Base-by-base conservation (phyloP, 1,284 basidiomycete genomes). In the Microstroma glucosiphilum region DNA sequence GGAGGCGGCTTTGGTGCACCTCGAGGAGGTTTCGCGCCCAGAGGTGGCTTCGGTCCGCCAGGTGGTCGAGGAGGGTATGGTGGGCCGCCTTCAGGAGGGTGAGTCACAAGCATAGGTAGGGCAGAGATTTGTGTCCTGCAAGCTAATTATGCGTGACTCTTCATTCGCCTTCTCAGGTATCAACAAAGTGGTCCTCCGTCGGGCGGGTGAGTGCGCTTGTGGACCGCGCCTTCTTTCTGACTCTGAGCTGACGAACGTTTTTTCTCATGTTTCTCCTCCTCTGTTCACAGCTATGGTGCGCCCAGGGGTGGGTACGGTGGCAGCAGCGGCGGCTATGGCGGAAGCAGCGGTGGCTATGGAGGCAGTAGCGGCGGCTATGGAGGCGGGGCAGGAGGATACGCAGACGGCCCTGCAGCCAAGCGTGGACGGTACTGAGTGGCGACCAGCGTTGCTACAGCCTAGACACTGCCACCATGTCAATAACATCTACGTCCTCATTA, bases 61-160 rank as follows among this genome's bases (percentile, higher is more conserved):
- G 40, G 3, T 26, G 49, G 30, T 51, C 43, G 58, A 19, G 58
- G 58, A 21, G 58, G 58, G 15, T 59, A 59, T 26, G 42, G 57
- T 17, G 41, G 23, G 11, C 46, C 46, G 30, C 30, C 30, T 9
- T 37, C 30, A 37, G 30, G 30, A 37, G 30, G 30, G 30, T 37
- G 9, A 37, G 30, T 37, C 30, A 37, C 30, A 4, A 9, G 4
- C 30, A 4, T 9, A 37, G 9, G 30, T 37, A 37, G 30, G 30
- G 30, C 9, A 3, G 9, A 37, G 30, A 37, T n/a, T n/a, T n/a
- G n/a, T 4, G 30, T 4, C 30, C 30, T 37, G 30, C 30, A 37
- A 37, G 30, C 30, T 37, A 9, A 37, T 37, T 9, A 9, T 37
- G 30, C 30, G 3, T 3, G 30, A 37, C 30, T 9, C 30, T 9